Evolutionary conservation across 768 basidiomycete genomes (phyloP), one percentile per base, ranked within the genome.

Genomic region (Rickenella mellea): DNA sequence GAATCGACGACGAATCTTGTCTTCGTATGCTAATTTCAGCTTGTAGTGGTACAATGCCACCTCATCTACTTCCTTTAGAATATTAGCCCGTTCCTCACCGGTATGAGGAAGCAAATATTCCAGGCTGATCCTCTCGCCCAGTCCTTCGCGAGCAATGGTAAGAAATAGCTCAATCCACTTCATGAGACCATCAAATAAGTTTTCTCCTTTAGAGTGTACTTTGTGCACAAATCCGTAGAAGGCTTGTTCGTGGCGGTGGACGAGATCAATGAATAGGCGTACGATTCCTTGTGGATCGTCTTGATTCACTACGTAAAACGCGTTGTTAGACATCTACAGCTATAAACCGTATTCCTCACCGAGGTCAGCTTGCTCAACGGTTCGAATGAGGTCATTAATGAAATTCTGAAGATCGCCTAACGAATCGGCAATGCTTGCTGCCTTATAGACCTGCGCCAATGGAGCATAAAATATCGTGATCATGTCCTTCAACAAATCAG

Each of bases 161-260:
- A 98, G 71, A 67, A 98, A 98, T 27, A 88, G 76, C 61, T 98
- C 93, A 59, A 96, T 84, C 96, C 96, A 99, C 28, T 71, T 75
- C 91, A 97, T 97, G 44, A 99, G 78, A 53, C 73, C 78, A 54
- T 92, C 85, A 59, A 99, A 99, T 10, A 99, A 72, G 17, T 82
- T 84, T 55, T 92, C 84, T 27, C 96, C 96, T 58, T 97, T 97
- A 33, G 90, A 83, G 56, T 99, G 96, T 2, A 99, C 96, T 52
- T 94, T 96, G 74, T 99, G 91, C 21, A 99, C 93, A 57, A 99
- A 99, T 44, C 73, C 71, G 68, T 99, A 99, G 67, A 98, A 98
- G 0, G 90, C 65, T 55, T 93, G 89, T 53, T 98, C 92, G 60
- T 99, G 96, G 11, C 96, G 78, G 54, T 85, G 76, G 25, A 99